phyloP scores from a whole-genome alignment of 768 basidiomycete species.

The Lactifluus echinatus region DNA sequence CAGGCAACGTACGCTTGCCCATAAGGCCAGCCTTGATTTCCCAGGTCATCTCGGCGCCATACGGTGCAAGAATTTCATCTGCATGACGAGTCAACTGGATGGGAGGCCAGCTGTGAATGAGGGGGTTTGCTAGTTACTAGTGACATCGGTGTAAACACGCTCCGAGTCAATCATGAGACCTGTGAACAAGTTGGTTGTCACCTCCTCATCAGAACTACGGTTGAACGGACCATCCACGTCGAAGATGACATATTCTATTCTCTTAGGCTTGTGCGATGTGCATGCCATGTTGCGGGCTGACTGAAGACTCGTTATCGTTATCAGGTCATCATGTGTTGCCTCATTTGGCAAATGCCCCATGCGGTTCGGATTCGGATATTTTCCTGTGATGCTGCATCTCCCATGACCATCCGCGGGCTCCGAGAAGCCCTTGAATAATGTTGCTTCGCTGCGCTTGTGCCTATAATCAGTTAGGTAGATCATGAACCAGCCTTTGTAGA shows the following conservation, averaged over 20 bases:
- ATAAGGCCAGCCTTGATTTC: conserved; percentile 83
- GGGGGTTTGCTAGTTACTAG: conserved; percentile 42
- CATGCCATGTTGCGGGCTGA: too few relatives aligned
- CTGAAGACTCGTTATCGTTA: too few relatives aligned
- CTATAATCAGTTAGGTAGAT: too few relatives aligned
- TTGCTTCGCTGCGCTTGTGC: too few relatives aligned
- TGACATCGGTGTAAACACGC: conserved; percentile 65
- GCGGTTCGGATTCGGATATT: too few relatives aligned
- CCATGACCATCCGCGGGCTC: too few relatives aligned
- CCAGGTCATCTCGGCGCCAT: conserved; percentile 78
- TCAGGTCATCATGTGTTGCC: too few relatives aligned
- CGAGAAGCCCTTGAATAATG: too few relatives aligned
- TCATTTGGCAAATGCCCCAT: too few relatives aligned
- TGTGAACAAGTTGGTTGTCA: conserved; percentile 22
- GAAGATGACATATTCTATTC: conserved; percentile 27
- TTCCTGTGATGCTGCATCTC: too few relatives aligned
- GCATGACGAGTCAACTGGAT: conserved; percentile 11
- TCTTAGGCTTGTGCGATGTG: too few relatives aligned
- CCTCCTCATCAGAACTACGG: background rate
- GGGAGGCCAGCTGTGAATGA: background rate
- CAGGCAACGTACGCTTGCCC: conserved; percentile 60
- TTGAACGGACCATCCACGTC: conserved; percentile 29
- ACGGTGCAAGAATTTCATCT: conserved; percentile 66
- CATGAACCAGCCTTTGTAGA: too few relatives aligned
- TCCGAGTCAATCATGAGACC: conserved; percentile 75